Evolutionary conservation across 257 asterid species (phyloP), one percentile per base, ranked within the genome.

Genomic region (Primulina huaijiensis): DNA sequence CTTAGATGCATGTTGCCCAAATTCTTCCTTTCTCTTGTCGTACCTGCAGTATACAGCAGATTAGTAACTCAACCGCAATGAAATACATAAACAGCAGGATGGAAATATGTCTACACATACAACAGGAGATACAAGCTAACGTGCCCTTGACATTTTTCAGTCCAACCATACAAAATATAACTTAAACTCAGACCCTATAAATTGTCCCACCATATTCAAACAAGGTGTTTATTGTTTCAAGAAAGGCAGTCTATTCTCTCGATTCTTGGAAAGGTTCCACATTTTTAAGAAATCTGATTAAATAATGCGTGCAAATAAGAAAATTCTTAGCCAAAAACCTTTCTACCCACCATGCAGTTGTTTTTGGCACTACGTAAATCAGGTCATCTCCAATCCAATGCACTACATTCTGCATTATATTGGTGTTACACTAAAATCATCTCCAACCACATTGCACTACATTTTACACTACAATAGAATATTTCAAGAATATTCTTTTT

Each of bases 11-110:
- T 73, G 72, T 71, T 69, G 75, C 34, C 92, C 94, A 10, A 83
- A 85, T 23, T 72, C 83, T 46, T 93, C 96, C 81, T 90, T 90
- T 90, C 70, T 93, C 95, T 82, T 90, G 96, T 68, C 95, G 85
- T 67, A 93, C 78, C 98, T 86, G 82, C 40, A 23, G 67, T 67
- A 59, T 75, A 74, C 27, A 66, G 7, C 53, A 25, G 60, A 35
- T 19, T 11, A 70, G 29, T 19, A 70, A 66, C 56, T 72, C 8
- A 8, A 67, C 17, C 64, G 8, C 4, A 38, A 52, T 37, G 27
- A 67, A 59, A 50, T 6, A 67, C 65, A 55, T 58, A 60, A 30
- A 62, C 9, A 60, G 67, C 55, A 57, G 29, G 31, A 30, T 20
- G 50, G 34, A 35, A n/a, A 69, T 40, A 69, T n/a, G 30, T n/a